Evolutionary conservation across 2,329 filamentous ascomycete genomes (phyloP).

Genomic region (Neoarthrinium moseri): DNA sequence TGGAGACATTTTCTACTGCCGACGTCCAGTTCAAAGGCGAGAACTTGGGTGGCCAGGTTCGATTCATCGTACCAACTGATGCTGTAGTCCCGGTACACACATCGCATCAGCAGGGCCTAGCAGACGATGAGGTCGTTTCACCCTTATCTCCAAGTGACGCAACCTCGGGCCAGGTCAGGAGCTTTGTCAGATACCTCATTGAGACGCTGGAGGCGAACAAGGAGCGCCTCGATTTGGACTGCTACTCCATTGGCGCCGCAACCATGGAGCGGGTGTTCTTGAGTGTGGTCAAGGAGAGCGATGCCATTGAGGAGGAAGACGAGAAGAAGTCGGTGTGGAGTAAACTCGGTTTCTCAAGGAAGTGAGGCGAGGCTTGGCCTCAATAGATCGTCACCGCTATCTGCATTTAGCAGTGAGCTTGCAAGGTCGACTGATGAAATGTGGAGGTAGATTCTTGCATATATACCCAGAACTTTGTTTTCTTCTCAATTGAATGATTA

Average conservation of each 20-base stretch:
- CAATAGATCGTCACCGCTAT: no score
- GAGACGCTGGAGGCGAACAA: slow-evolving; percentile 56
- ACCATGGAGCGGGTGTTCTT: slow-evolving; percentile 71
- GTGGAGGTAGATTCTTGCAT: no score
- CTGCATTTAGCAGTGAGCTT: no score
- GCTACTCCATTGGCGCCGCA: slow-evolving; percentile 65
- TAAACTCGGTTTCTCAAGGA: background rate
- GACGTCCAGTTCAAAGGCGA: slow-evolving; percentile 55
- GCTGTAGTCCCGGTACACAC: slow-evolving; percentile 15
- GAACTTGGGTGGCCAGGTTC: slow-evolving; percentile 63
- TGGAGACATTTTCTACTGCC: slow-evolving; percentile 39
- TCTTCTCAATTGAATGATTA: no score
- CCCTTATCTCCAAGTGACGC: slow-evolving; percentile 12
- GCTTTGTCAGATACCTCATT: slow-evolving; percentile 29
- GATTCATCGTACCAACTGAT: slow-evolving; percentile 57
- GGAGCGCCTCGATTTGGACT: slow-evolving; percentile 56
- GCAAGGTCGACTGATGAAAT: no score
- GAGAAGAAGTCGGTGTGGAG: slow-evolving; percentile 19
- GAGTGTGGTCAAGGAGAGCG: slow-evolving; percentile 63
- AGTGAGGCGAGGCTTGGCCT: background rate
- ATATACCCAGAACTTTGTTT: no score
- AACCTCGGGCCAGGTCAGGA: slow-evolving; percentile 11
- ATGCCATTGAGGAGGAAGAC: slow-evolving; percentile 53
- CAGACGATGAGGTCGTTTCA: background rate
- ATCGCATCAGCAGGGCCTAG: no score